Conservation (phyloP, 73 alveolate species). For the Effrenium voratum region DNA sequence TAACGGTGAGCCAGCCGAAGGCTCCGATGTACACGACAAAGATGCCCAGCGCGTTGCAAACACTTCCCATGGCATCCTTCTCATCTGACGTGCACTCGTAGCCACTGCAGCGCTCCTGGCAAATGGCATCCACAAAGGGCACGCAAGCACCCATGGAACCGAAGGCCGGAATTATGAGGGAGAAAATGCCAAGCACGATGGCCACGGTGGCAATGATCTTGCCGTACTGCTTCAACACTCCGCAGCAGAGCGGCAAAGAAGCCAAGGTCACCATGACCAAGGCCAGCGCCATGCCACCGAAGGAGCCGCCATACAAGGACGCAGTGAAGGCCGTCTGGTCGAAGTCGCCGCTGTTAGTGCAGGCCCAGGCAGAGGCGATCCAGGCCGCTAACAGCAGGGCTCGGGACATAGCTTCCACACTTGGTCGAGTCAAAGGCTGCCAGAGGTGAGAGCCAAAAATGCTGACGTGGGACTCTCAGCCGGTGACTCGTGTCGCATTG, state of each 20-base stretch:
- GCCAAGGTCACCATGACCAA: slow-evolving; percentile 6
- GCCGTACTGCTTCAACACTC: slow-evolving; percentile 61
- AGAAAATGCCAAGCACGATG: slow-evolving; percentile 37
- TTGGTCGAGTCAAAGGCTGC: too few relatives aligned
- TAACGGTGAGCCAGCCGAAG: slow-evolving; percentile 32
- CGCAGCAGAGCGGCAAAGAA: slow-evolving; percentile 70
- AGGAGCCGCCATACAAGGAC: slow-evolving; percentile 54
- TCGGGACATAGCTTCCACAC: too few relatives aligned
- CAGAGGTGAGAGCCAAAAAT: too few relatives aligned
- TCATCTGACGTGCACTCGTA: slow-evolving; percentile 32
- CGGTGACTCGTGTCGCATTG: too few relatives aligned
- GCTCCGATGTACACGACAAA: slow-evolving; percentile 37
- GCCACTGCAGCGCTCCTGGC: slow-evolving; percentile 56
- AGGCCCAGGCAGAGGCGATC: too few relatives aligned
- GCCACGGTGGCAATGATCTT: slow-evolving; percentile 16
- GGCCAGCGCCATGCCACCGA: slow-evolving; percentile 31
- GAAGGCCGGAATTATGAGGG: slow-evolving; percentile 24
- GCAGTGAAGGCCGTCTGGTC: slow-evolving; percentile 57
- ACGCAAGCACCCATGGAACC: slow-evolving; percentile 63
- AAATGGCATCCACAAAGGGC: slow-evolving; percentile 38
- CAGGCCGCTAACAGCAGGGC: too few relatives aligned
- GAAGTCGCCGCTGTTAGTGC: too few relatives aligned
- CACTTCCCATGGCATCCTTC: too few relatives aligned
- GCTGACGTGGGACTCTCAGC: too few relatives aligned
- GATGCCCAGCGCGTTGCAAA: slow-evolving; percentile 43